Evolutionary conservation across 345 rosid genomes (phyloP), one percentile per base, ranked within the genome.

Genomic region (Euclidium syriacum): DNA sequence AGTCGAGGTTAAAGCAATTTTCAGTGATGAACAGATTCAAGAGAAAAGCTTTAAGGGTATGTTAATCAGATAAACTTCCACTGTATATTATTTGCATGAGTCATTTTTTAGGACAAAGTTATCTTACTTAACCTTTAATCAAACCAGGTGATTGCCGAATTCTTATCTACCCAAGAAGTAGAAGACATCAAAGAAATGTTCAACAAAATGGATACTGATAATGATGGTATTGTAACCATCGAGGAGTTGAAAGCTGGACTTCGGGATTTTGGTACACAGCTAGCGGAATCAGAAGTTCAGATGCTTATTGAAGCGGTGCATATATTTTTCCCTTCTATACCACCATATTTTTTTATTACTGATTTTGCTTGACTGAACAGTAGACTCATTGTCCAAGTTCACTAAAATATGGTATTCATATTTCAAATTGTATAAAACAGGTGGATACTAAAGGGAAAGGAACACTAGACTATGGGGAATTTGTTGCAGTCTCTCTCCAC

Each of bases 11-110:
- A 30, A 90, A 90, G 79, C 99, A 95, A 60, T 95, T 95, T 75
- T 95, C 99, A 19, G 83, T 90, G 89, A 95, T 90, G 99, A 95
- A 95, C 83, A 82, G 98, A 83, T 95, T 95, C 85, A 95, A 95
- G 81, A 90, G 99, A 82, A 90, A 95, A 86, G 98, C 95, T 25
- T 78, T 95, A 39, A 81, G 96, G 96, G 99, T 95, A 52, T 54
- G 96, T 83, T 62, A 60, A 64, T 50, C 53, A 39, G 20, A 48
- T 38, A 48, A 57, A 14, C 55, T 51, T 12, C 44, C 27, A 42
- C 59, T 12, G 19, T 27, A 34, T 3, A 4, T 52, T 34, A 3
- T 43, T 44, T 52, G 40, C 46, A 35, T 7, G 7, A 26, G 20
- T 43, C 48, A 52, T 12, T 46, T 67, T 25, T 32, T 40, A 46